Base-by-base conservation (phyloP, 495 filamentous ascomycete species). In the Rusavskia elegans region DNA sequence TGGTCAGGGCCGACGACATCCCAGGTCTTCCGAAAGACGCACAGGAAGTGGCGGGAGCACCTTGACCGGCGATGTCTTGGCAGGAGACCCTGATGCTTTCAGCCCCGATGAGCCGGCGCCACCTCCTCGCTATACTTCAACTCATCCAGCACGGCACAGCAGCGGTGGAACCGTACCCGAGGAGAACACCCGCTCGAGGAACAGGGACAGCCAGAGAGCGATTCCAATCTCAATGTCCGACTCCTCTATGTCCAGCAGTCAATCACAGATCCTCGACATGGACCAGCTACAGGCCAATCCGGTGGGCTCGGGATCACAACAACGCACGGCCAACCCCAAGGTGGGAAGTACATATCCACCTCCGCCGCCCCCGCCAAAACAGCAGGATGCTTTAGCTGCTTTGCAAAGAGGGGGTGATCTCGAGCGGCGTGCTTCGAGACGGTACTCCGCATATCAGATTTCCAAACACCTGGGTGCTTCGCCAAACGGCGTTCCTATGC, bases 361-460 rank as follows among this genome's bases (percentile, higher is more conserved):
- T n/a, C 76, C 75, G 3, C 84, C 84, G 13, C 85, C 85, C 8
- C 84, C 84, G 11, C 82, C 83, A 21, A 84, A 86, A 57, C 81
- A 89, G 57, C 84, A 93, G 61, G 90, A 95, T 70, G 92, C 92
- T 9, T 71, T 98, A 48, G 87, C 85, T 38, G 89, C 89, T 41
- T 66, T 98, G 55, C 93, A 97, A 63, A 74, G 86, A 63, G 88
- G 89, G 50, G 87, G 89, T 5, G 87, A 95, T 53, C 70, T 97
- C n/a, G 90, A 97, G 61, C 77, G 92, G 57, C 78, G 92, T 58
- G 93, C 92, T 10, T 97, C 93, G 3, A 75, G 89, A 59, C 72
- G 92, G 58, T 97, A 96, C 62, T 96, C 89, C 30, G 82, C 84
- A 39, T 98, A 97, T 66, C 93, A 97, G 59, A 89, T 97, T 45